phyloP scores from a whole-genome alignment of 768 basidiomycete genomes.

The Pseudohyphozyma bogoriensis region DNA sequence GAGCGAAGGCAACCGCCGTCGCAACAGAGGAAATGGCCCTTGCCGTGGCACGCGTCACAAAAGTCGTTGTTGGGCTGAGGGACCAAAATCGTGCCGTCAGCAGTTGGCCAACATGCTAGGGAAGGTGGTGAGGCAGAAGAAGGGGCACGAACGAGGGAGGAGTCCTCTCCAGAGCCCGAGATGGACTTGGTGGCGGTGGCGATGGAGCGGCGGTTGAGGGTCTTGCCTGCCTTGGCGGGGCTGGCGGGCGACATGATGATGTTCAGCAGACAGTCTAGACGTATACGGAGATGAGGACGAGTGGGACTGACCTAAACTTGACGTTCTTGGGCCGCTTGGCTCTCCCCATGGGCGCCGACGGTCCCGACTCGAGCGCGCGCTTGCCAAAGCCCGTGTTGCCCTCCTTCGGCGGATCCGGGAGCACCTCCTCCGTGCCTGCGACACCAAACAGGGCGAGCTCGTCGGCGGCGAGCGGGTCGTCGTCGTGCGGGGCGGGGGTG shows the following conservation, averaged over 20 bases:
- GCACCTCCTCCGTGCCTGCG: slow-evolving; percentile 4
- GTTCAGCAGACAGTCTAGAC: too few species aligned
- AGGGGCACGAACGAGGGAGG: not conserved
- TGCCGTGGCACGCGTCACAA: slow-evolving; percentile 42
- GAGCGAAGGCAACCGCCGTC: slow-evolving; percentile 84
- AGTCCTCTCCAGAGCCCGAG: not conserved
- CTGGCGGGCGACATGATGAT: too few species aligned
- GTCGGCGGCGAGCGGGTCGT: slow-evolving; percentile 14
- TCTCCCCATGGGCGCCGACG: slow-evolving; percentile 17
- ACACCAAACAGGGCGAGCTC: slow-evolving; percentile 17
- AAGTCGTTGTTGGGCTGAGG: slow-evolving; percentile 43
- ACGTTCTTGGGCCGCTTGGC: slow-evolving; percentile 30
- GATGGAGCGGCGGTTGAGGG: slow-evolving; percentile 8
- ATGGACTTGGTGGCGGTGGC: not conserved
- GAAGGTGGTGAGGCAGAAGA: too few species aligned
- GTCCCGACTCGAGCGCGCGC: not conserved
- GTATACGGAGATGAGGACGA: too few species aligned
- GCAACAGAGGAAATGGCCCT: slow-evolving; percentile 83
- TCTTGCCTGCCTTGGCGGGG: slow-evolving; percentile 21
- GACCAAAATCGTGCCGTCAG: not conserved
- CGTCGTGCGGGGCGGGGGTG: not conserved
- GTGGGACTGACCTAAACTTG: slow-evolving; percentile 23
- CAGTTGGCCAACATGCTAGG: not conserved
- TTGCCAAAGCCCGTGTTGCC: slow-evolving; percentile 12
- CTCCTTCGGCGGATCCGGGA: not conserved